Evolutionary conservation across 2,329 filamentous ascomycete species (phyloP).

Genomic region (Myriosclerotinia scirpicola): DNA sequence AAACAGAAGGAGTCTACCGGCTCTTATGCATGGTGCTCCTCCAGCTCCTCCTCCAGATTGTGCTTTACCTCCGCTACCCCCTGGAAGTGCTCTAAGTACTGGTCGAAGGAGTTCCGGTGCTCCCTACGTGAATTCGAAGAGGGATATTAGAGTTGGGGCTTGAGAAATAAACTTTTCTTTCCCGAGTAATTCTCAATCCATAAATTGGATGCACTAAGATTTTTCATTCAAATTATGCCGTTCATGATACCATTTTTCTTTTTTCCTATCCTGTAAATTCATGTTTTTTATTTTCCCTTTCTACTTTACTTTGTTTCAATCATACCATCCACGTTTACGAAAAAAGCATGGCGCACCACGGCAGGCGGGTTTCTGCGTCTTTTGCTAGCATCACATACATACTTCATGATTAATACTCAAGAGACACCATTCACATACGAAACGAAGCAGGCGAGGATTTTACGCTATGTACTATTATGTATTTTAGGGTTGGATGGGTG

Average conservation of each 20-base stretch:
- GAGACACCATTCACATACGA: not conserved
- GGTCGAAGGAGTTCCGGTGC: not conserved
- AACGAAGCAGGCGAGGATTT: constrained; percentile 6
- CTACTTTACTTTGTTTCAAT: not conserved
- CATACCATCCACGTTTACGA: constrained; percentile 8
- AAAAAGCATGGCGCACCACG: not conserved
- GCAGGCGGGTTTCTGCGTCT: constrained; percentile 4
- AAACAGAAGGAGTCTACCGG: constrained; percentile 35
- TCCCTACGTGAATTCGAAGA: constrained; percentile 7
- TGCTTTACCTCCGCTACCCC: constrained; percentile 39
- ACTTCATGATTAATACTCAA: constrained; percentile 12
- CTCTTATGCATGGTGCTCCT: constrained; percentile 37
- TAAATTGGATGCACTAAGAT: not conserved
- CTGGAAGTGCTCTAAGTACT: constrained; percentile 21
- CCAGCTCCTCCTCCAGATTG: constrained; percentile 39
- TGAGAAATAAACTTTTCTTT: not conserved
- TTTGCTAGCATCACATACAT: constrained; percentile 2
- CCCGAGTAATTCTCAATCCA: not conserved
- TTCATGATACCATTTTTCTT: constrained; percentile 9
- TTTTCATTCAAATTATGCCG: not conserved
- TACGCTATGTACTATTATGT: constrained; percentile 13
- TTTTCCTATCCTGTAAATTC: not conserved
- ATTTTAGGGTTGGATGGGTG: not conserved
- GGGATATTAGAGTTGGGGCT: constrained; percentile 1
- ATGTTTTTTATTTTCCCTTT: not conserved